phyloP scores from a whole-genome alignment of 1,284 basidiomycete species.

The Lignosus rhinocerotis region DNA sequence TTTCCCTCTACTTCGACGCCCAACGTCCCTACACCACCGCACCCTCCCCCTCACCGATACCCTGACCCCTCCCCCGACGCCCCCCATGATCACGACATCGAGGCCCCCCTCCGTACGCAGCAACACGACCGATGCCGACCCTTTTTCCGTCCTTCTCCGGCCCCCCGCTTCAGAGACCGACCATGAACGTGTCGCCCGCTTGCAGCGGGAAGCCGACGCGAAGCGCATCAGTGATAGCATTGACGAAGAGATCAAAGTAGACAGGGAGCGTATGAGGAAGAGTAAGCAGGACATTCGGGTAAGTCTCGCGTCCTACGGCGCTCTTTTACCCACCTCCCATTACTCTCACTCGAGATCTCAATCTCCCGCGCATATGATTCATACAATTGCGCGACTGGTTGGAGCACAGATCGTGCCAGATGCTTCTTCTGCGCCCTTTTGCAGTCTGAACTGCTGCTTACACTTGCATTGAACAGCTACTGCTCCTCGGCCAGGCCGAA shows the following conservation, averaged over 20 bases:
- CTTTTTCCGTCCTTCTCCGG: conserved; percentile 65
- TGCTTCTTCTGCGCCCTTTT: too few relatives aligned
- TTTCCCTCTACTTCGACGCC: conserved; percentile 15
- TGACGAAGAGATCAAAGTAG: conserved; percentile 73
- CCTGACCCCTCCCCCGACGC: conserved; percentile 18
- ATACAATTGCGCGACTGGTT: too few relatives aligned
- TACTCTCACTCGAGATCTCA: not conserved
- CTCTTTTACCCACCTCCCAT: not conserved
- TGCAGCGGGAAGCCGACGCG: conserved; percentile 68
- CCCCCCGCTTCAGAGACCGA: conserved; percentile 70
- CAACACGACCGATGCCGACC: conserved; percentile 54
- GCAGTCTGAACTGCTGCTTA: conserved; percentile 4
- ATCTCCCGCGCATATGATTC: not conserved
- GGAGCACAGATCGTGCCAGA: too few relatives aligned
- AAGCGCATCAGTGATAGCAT: conserved; percentile 75
- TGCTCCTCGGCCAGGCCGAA: conserved; percentile 80
- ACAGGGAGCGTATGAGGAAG: conserved; percentile 62
- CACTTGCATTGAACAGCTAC: conserved; percentile 44
- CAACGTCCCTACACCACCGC: conserved; percentile 27
- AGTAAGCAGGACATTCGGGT: conserved; percentile 77
- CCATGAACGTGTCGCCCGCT: conserved; percentile 55
- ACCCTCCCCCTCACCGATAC: conserved; percentile 17
- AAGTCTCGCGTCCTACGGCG: conserved; percentile 16
- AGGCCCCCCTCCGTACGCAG: conserved; percentile 61
- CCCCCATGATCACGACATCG: conserved; percentile 53